These are phyloP conservation scores for Saccharomyces pastorianus DNA, from an alignment of 1,139 yeast species.

Conservation along the genomic window DNA sequence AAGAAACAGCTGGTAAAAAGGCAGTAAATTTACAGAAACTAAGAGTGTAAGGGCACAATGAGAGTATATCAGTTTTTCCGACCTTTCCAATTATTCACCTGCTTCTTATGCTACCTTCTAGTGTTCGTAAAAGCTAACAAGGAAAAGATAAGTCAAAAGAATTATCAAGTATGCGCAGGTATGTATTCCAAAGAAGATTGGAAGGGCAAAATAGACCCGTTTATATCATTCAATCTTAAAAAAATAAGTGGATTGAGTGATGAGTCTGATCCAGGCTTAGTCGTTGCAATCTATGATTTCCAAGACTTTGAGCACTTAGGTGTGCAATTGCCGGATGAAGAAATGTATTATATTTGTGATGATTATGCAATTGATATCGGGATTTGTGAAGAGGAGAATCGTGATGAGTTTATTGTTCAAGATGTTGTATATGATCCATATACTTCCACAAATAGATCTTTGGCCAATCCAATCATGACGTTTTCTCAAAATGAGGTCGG, in stretches of 20 bases:
- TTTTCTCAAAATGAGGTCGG: constrained; percentile 51
- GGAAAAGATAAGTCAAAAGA: constrained; percentile 40
- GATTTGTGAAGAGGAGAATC: constrained; percentile 47
- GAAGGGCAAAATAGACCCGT: constrained; percentile 69
- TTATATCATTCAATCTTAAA: constrained; percentile 46
- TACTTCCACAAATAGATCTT: constrained; percentile 38
- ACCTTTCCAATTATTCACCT: background rate
- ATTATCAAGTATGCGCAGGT: constrained; percentile 75
- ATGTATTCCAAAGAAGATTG: constrained; percentile 82
- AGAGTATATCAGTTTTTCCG: background rate
- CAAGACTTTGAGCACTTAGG: constrained; percentile 70
- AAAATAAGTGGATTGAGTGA: constrained; percentile 32
- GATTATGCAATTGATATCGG: constrained; percentile 51
- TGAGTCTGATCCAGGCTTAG: constrained; percentile 39
- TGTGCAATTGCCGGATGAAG: constrained; percentile 29
- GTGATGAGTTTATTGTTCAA: constrained; percentile 54
- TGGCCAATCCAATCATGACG: constrained; percentile 43
- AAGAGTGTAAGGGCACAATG: background rate
- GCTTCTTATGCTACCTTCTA: background rate
- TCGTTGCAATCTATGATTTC: constrained; percentile 76
- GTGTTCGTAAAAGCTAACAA: constrained; percentile 37
- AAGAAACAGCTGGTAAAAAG: background rate
- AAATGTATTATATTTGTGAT: constrained; percentile 64
- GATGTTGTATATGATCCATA: constrained; percentile 31
- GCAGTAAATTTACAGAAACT: background rate